A percentile compares a stretch with the other conserved stretches of the same genome.
Conservation (phyloP, 1,284 basidiomycete species). For the Ganoderma multipileum region DNA sequence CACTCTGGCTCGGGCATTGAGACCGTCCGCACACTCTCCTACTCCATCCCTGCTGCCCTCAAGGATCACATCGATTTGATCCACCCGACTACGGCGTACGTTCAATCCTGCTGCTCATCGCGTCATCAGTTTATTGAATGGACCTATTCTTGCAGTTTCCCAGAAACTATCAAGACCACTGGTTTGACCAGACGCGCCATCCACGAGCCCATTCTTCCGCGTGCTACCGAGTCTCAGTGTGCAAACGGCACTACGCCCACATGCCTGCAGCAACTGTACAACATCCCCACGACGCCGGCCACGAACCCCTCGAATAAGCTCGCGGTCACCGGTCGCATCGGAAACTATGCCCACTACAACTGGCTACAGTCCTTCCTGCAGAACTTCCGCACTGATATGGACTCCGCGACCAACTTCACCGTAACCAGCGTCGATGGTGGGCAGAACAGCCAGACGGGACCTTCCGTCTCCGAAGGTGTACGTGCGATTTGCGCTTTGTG, state of each 20-base stretch:
- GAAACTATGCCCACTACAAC: slow-evolving; percentile 55
- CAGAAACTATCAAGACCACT: slow-evolving; percentile 12
- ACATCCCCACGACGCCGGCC: slow-evolving; percentile 51
- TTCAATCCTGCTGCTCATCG: neutral
- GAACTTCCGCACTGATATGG: slow-evolving; percentile 56
- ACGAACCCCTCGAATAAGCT: slow-evolving; percentile 52
- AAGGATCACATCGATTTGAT: slow-evolving; percentile 46
- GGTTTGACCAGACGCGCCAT: slow-evolving; percentile 13
- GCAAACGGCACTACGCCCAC: slow-evolving; percentile 54
- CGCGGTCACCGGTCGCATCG: slow-evolving; percentile 61
- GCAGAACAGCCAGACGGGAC: slow-evolving; percentile 48
- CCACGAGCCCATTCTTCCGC: slow-evolving; percentile 18
- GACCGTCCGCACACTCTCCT: slow-evolving; percentile 46
- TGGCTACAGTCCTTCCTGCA: slow-evolving; percentile 60
- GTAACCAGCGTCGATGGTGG: slow-evolving; percentile 51
- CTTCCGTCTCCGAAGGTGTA: slow-evolving; percentile 53
- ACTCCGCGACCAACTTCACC: slow-evolving; percentile 38
- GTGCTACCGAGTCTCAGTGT: slow-evolving; percentile 39
- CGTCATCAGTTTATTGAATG: neutral
- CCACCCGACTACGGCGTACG: slow-evolving; percentile 47
- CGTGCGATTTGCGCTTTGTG: slow-evolving; percentile 50
- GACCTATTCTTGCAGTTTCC: slow-evolving; percentile 19
- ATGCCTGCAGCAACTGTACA: slow-evolving; percentile 61
- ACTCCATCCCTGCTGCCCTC: slow-evolving; percentile 48
- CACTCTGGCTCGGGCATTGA: slow-evolving; percentile 42